Evolutionary conservation across 202 grass and related monocot species (phyloP).

Genomic region (Setaria italica): DNA sequence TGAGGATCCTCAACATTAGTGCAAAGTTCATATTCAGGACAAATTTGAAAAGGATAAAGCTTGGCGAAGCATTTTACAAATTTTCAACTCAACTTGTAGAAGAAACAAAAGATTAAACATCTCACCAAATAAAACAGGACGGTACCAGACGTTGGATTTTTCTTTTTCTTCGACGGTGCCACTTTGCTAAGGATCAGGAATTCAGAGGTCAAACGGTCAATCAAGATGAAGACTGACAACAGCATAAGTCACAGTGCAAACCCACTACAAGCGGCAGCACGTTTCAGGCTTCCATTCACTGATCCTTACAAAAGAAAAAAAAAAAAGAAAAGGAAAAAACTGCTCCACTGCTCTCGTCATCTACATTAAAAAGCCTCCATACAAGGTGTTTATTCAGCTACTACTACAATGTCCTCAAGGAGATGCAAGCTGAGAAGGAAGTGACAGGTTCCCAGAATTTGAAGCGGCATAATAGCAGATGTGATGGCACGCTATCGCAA

Average conservation of each 20-base stretch:
- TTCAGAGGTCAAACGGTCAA: background rate
- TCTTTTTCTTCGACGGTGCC: too few species aligned
- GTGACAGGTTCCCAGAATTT: slow-evolving; percentile 36
- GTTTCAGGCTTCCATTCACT: slow-evolving; percentile 8
- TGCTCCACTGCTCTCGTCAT: slow-evolving; percentile 17
- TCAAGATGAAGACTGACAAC: background rate
- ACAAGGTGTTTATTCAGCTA: slow-evolving; percentile 45
- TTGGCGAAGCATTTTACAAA: too few species aligned
- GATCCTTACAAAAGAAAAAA: background rate
- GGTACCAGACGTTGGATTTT: background rate
- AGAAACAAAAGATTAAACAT: background rate
- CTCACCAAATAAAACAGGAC: background rate
- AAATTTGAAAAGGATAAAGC: background rate
- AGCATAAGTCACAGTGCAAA: background rate
- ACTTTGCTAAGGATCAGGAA: background rate
- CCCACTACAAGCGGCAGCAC: background rate
- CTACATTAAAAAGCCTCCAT: slow-evolving; percentile 38
- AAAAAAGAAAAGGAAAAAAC: background rate
- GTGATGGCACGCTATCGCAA: background rate
- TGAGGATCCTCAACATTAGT: background rate
- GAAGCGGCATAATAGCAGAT: slow-evolving; percentile 17
- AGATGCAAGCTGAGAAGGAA: slow-evolving; percentile 33
- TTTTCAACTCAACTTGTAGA: too few species aligned
- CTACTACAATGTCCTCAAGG: background rate
- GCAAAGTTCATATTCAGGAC: background rate